These are phyloP conservation scores for Sporothrix sp. DNA, from an alignment of 2,329 filamentous ascomycete species.

Conservation along the genomic window DNA sequence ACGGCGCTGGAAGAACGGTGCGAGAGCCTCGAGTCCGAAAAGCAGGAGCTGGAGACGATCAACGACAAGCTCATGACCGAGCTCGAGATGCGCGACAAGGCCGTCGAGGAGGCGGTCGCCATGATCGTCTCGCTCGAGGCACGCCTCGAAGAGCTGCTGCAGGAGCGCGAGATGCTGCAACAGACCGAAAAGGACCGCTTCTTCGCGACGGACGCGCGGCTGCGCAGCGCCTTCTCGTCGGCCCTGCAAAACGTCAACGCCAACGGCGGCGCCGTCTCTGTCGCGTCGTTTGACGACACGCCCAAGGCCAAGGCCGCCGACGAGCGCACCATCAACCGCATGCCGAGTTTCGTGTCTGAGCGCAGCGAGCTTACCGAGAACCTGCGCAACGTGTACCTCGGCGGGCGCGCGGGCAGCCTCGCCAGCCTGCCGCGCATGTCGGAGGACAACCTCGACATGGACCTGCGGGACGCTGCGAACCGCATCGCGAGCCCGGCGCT, in stretches of 20 bases:
- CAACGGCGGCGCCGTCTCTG: background rate
- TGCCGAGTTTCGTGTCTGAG: slow-evolving; percentile 58
- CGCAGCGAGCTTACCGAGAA: slow-evolving; percentile 50
- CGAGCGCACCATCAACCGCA: slow-evolving; percentile 37
- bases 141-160: slow-evolving; percentile 42
- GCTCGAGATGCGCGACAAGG: slow-evolving; percentile 58
- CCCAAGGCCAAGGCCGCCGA: slow-evolving; percentile 23
- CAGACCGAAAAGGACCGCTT: slow-evolving; percentile 33
- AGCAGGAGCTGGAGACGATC: slow-evolving; percentile 49
- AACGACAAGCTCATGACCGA: slow-evolving; percentile 50
- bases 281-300: slow-evolving; percentile 12
- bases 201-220: slow-evolving; percentile 24
- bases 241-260: slow-evolving; percentile 8
- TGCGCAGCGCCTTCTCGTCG: slow-evolving; percentile 17
- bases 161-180: slow-evolving; percentile 44
- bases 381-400: slow-evolving; percentile 49
- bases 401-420: slow-evolving; percentile 35
- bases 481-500: slow-evolving; percentile 48
- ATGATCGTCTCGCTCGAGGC: slow-evolving; percentile 60
- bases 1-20: slow-evolving; percentile 36
- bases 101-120: slow-evolving; percentile 58
- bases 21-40: slow-evolving; percentile 44
- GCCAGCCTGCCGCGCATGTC: slow-evolving; percentile 40
- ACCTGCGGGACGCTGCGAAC: slow-evolving; percentile 25
- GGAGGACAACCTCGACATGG: slow-evolving; percentile 30